Evolutionary conservation across 2,329 filamentous ascomycete species (phyloP).

Genomic region (Fusarium phyllophilum): DNA sequence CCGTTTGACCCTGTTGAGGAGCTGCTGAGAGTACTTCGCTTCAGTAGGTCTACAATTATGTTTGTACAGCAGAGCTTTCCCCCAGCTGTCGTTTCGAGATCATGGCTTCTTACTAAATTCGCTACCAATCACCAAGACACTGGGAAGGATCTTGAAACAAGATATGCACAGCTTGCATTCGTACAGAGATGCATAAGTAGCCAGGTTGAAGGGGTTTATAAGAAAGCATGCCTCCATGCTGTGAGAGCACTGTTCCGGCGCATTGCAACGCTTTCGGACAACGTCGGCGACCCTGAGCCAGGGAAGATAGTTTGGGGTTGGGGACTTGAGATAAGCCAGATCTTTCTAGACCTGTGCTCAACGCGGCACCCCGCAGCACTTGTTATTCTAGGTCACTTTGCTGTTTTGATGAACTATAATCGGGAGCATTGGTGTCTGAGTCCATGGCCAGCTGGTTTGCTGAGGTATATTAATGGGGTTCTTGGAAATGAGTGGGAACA

Average conservation of each 20-base stretch:
- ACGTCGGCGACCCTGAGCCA: not conserved
- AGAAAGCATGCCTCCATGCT: not conserved
- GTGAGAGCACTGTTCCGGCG: not conserved
- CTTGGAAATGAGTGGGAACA: not conserved
- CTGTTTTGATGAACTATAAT: not conserved
- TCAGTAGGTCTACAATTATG: not conserved
- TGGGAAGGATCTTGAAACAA: not conserved
- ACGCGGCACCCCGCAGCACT: not conserved
- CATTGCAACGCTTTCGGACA: not conserved
- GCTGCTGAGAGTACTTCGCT: not conserved
- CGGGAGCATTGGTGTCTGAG: not conserved
- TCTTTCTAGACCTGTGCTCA: not conserved
- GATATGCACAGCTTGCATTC: not conserved
- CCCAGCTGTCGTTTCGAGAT: not conserved
- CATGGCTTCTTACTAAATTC: not conserved
- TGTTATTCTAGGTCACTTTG: not conserved
- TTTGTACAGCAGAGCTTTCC: not conserved
- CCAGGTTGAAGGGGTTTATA: accelerated
- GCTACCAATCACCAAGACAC: not conserved
- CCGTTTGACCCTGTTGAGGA: not conserved
- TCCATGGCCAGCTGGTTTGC: not conserved
- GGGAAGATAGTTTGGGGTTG: not conserved
- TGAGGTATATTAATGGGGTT: not conserved
- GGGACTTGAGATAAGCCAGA: not conserved
- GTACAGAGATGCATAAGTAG: not conserved